phyloP scores from a whole-genome alignment of 2,329 filamentous ascomycete species.

The Phoma sp. region DNA sequence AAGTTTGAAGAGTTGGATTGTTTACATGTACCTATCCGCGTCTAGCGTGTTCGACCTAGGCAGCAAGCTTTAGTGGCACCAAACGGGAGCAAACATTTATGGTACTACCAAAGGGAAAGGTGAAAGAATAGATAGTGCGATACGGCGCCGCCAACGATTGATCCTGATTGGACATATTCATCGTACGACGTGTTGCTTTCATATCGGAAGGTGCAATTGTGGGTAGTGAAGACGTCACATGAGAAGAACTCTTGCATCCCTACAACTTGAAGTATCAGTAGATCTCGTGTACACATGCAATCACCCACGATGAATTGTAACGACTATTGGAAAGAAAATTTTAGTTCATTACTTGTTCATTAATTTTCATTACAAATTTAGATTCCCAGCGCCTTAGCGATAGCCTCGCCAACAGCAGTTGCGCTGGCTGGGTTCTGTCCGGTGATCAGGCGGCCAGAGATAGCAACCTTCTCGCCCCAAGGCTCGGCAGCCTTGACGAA shows the following conservation, averaged over 20 bases:
- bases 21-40: neutral
- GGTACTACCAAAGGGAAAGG: conserved; percentile 9
- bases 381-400: conserved; percentile 47
- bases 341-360: neutral
- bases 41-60: neutral
- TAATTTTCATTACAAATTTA: conserved; percentile 13
- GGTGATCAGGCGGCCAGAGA: conserved; percentile 51
- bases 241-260: too few relatives aligned
- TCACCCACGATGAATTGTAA: too few relatives aligned
- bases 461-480: conserved; percentile 53
- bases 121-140: conserved; percentile 6
- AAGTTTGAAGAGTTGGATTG: neutral
- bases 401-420: conserved; percentile 50
- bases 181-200: too few relatives aligned
- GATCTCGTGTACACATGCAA: too few relatives aligned
- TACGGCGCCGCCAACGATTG: neutral
- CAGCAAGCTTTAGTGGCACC: conserved; percentile 9
- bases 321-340: too few relatives aligned
- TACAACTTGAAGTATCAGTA: too few relatives aligned
- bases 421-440: conserved; percentile 58
- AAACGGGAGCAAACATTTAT: conserved; percentile 10
- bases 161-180: too few relatives aligned
- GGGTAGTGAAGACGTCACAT: too few relatives aligned
- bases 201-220: too few relatives aligned
- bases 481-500: conserved; percentile 63